Percentiles rank a stretch among this genome's conserved stretches.
Conservation (phyloP, 2,329 filamentous ascomycete species). For the Davidsoniella neocaledoniae region DNA sequence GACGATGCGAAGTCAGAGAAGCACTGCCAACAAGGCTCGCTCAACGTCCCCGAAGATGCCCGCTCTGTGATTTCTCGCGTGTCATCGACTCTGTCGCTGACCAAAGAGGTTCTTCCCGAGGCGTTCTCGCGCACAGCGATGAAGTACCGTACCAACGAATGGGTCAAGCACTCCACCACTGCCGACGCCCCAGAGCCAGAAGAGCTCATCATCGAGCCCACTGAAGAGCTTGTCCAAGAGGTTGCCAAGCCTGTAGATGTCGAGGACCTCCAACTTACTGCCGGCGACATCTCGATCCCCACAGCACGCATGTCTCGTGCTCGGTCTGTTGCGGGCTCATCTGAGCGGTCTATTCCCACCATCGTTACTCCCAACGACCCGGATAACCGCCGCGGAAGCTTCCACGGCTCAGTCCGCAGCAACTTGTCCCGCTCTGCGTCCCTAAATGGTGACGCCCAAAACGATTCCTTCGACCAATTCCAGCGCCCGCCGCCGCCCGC, state of each 20-base stretch:
- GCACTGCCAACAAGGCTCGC: conserved; percentile 2
- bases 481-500: conserved; percentile 15
- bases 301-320: conserved; percentile 7
- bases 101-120: conserved; percentile 47
- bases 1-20: conserved; percentile 1
- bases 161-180: conserved; percentile 73
- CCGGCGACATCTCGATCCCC: conserved; percentile 24
- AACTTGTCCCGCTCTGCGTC: neutral
- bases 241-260: conserved; percentile 31
- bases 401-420: neutral
- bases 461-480: neutral
- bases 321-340: conserved; percentile 21
- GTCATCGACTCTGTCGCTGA: conserved; percentile 32
- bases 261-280: conserved; percentile 47
- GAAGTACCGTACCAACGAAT: conserved; percentile 84
- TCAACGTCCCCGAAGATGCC: conserved; percentile 18
- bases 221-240: conserved; percentile 15
- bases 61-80: conserved; percentile 26
- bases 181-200: conserved; percentile 59
- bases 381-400: neutral
- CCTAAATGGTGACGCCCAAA: neutral
- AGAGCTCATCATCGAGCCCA: conserved; percentile 34
- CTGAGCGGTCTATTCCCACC: conserved; percentile 15
- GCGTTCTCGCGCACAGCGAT: conserved; percentile 60
- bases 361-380: neutral